Conservation (phyloP, 2,329 filamentous ascomycete genomes). For the Dothideomycetes sp. region DNA sequence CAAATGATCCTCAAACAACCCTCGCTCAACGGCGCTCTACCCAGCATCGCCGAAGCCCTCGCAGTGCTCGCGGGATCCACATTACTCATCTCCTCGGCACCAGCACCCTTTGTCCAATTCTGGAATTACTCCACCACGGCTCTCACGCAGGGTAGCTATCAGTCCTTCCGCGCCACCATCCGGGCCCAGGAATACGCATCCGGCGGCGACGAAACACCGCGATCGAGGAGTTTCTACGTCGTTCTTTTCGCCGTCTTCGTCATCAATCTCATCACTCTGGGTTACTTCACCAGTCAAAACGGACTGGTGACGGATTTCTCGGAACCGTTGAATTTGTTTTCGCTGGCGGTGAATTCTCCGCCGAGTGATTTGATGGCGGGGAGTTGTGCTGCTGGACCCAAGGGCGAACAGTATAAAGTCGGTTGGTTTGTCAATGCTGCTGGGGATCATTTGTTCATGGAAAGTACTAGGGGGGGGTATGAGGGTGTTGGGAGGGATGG, state of each 20-base stretch:
- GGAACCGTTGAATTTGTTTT: conserved; percentile 67
- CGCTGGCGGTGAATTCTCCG: conserved; percentile 59
- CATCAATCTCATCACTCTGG: conserved; percentile 56
- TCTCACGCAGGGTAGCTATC: conserved; percentile 40
- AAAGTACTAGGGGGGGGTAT: conserved; percentile 22
- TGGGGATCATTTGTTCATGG: conserved; percentile 44
- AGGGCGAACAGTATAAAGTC: conserved; percentile 39
- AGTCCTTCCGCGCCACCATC: conserved; percentile 56
- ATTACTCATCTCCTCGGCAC: conserved; percentile 50
- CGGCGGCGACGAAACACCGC: conserved; percentile 41
- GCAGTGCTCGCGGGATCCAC: conserved; percentile 62
- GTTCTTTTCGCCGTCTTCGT: conserved; percentile 57
- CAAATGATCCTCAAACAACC: conserved; percentile 32
- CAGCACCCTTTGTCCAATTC: conserved; percentile 51
- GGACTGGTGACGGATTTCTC: conserved; percentile 69
- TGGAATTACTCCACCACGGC: conserved; percentile 23
- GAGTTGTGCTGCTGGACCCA: conserved; percentile 48
- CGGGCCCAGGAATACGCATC: conserved; percentile 62
- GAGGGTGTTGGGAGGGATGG: not conserved
- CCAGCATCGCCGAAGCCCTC: conserved; percentile 64
- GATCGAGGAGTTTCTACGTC: conserved; percentile 56
- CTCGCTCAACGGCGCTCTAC: conserved; percentile 43
- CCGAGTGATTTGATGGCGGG: conserved; percentile 44
- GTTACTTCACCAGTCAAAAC: conserved; percentile 51
- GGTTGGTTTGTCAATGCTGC: conserved; percentile 27